These are phyloP conservation scores for Erysiphe neolycopersici DNA, from an alignment of 2,329 filamentous ascomycete species.

Conservation along the genomic window DNA sequence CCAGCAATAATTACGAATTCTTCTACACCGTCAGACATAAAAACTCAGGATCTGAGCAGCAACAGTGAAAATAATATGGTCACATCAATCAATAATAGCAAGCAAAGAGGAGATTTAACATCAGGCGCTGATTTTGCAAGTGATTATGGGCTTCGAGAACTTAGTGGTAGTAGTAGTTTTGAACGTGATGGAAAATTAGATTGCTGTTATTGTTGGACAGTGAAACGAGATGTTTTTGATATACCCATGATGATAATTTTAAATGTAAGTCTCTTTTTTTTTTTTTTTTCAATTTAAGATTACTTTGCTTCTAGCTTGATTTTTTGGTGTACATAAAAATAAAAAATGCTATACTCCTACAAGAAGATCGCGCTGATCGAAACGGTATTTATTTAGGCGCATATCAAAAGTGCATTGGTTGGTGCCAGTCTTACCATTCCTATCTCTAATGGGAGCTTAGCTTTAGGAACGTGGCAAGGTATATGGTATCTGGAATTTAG, in stretches of 20 bases:
- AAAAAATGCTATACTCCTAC: too few species aligned
- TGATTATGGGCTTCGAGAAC: conserved; percentile 9
- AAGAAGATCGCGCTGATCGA: too few species aligned
- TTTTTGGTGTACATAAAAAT: too few species aligned
- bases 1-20: background rate
- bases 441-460: conserved; percentile 59
- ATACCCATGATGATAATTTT: conserved; percentile 97
- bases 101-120: conserved; percentile 24
- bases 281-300: too few species aligned
- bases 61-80: conserved; percentile 3
- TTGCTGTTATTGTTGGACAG: conserved; percentile 90
- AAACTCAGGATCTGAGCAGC: too few species aligned
- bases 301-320: too few species aligned
- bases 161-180: conserved; percentile 56
- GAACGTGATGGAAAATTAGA: conserved; percentile 78
- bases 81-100: conserved; percentile 6
- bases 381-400: conserved; percentile 26
- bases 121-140: conserved; percentile 29
- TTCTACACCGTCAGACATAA: too few species aligned
- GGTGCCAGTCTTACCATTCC: conserved; percentile 79
- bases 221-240: conserved; percentile 90
- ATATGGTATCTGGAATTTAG: conserved; percentile 93
- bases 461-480: conserved; percentile 51
- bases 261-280: too few species aligned
- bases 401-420: conserved; percentile 75